Conservation (phyloP, 164 flowering plant genomes). For the Kalanchoe fedtschenkoi region DNA sequence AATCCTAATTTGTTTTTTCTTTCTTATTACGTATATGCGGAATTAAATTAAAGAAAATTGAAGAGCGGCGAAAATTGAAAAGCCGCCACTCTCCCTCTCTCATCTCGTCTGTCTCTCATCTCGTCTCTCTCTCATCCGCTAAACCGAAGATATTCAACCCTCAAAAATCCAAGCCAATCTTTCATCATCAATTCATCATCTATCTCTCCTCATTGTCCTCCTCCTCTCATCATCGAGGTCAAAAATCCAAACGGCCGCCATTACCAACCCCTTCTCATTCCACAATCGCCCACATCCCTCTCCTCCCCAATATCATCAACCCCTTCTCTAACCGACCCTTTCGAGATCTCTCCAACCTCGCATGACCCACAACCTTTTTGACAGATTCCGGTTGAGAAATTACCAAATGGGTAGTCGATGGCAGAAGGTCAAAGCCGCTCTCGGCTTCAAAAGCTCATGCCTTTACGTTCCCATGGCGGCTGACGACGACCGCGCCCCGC, state of each 20-base stretch:
- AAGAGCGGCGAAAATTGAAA: too few species aligned
- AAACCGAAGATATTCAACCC: neutral
- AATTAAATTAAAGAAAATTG: too few species aligned
- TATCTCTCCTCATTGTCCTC: too few species aligned
- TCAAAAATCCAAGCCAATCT: neutral
- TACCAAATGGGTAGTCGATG: constrained; percentile 62
- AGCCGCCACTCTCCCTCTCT: neutral
- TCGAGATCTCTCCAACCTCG: neutral
- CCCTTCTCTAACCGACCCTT: neutral
- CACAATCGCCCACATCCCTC: neutral
- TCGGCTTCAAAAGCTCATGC: constrained; percentile 33
- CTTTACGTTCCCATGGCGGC: neutral
- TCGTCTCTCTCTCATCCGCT: neutral
- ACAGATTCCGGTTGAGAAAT: neutral
- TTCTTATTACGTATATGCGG: too few species aligned
- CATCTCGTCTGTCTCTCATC: neutral
- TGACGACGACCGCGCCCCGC: constrained; percentile 2
- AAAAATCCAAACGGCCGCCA: neutral
- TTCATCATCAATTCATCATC: neutral
- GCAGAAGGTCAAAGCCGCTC: constrained; percentile 65
- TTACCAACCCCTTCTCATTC: neutral
- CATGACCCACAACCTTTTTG: neutral
- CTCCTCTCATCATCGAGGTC: constrained; percentile 2
- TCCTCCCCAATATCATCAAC: neutral
- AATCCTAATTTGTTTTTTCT: too few species aligned